Evolutionary conservation across 306 rosid genomes (phyloP), one percentile per base, ranked within the genome.

Genomic region (Oemleria cerasiformis): DNA sequence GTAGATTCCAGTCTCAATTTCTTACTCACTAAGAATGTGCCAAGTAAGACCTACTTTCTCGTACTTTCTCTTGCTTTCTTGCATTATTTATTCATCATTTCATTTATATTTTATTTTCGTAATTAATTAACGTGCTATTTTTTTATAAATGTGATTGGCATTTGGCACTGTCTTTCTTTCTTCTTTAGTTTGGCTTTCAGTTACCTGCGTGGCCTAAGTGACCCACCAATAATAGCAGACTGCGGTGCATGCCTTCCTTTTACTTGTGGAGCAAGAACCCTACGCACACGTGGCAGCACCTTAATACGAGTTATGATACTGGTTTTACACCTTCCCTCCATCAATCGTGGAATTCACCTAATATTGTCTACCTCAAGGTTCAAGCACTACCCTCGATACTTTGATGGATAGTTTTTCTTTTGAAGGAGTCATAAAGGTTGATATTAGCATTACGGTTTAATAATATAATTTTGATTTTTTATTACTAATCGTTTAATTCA

Each of bases 1-100:
- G 12, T 25, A 43, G 62, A 70, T 77, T 71, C 71, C 53, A 62
- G 20, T 21, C 50, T 45, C 43, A 36, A 63, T 73, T 73, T 44
- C 79, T 68, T 73, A 8, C 68, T 68, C 49, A 9, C 45, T 70
- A 77, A 77, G 80, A 55, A 36, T 70, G 44, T 77, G 55, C 67
- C 72, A 63, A 67, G 72, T 77, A 61, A 42, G 58, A 71, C 20
- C 17, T 63, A 25, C n/a, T n/a, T n/a, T n/a, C n/a, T n/a, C n/a
- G n/a, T 30, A 53, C 48, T 70, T 51, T 63, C 74, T 15, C 64
- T 70, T 54, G 25, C 53, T 70, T 70, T 70, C 0, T 1, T 4
- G 25, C 58, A 2, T 53, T 53, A 0, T 19, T 19, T 8, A 7
- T 53, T 53, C 10, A 8, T 16, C 8, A 5, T 15, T 61, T 61